phyloP scores from a whole-genome alignment of 2,329 filamentous ascomycete genomes.

The Plenodomus biglobosus region DNA sequence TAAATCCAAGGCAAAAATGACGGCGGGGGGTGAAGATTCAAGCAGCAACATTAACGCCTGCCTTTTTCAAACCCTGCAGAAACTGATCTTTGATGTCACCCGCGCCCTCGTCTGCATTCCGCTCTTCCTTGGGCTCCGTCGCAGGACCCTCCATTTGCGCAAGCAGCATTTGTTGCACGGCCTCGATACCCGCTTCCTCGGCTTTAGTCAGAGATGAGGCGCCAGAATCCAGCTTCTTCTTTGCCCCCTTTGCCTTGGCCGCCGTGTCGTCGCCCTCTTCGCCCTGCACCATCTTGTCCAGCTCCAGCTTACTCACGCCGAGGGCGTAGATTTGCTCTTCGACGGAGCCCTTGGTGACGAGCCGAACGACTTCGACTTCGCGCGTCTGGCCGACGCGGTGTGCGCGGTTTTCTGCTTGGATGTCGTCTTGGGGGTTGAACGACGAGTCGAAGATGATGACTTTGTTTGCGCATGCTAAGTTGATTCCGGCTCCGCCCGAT shows the following conservation, averaged over 20 bases:
- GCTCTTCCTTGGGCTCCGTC: background rate
- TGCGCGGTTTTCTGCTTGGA: constrained; percentile 96
- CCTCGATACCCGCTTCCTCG: constrained; percentile 36
- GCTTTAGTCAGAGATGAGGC: constrained; percentile 42
- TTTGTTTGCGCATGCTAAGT: constrained; percentile 93
- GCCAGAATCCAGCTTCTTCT: constrained; percentile 19
- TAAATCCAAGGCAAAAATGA: too few species aligned
- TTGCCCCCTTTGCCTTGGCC: constrained; percentile 17
- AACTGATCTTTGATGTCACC: constrained; percentile 48
- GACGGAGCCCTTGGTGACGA: constrained; percentile 79
- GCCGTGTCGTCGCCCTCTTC: constrained; percentile 55
- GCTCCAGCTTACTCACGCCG: constrained; percentile 87
- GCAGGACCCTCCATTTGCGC: constrained; percentile 22
- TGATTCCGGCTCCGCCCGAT: constrained; percentile 95
- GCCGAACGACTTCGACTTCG: constrained; percentile 84
- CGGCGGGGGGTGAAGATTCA: too few species aligned
- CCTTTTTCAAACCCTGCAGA: constrained; percentile 45
- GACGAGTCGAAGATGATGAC: constrained; percentile 95
- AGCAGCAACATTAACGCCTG: constrained; percentile 43
- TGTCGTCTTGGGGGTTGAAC: constrained; percentile 97
- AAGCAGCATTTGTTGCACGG: constrained; percentile 48
- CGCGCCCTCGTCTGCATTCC: constrained; percentile 2
- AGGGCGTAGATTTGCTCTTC: constrained; percentile 92
- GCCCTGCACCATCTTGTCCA: constrained; percentile 74
- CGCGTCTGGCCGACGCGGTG: constrained; percentile 91